Evolutionary conservation across 805 yeast species (phyloP).

Genomic region (Sporopachydermia lactativora): DNA sequence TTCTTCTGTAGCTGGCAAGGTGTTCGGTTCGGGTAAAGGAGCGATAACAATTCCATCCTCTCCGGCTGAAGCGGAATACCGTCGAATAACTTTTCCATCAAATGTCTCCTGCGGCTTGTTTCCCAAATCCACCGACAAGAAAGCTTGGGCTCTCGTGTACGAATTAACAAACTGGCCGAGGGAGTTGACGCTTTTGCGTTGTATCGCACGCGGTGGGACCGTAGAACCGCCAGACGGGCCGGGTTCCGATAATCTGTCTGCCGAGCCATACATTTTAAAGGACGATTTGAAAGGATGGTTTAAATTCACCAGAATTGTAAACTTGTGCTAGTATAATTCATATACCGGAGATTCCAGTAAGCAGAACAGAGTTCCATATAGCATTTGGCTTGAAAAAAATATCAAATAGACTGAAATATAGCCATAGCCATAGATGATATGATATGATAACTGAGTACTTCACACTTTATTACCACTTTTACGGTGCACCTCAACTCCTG

Average conservation of each 20-base stretch:
- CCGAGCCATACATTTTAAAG: not conserved
- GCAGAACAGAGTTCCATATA: too few species aligned
- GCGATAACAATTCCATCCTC: slow-evolving; percentile 24
- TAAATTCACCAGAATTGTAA: too few species aligned
- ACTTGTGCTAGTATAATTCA: too few species aligned
- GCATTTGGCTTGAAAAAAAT: too few species aligned
- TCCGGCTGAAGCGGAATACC: slow-evolving; percentile 22
- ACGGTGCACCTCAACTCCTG: too few species aligned
- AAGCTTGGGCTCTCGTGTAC: slow-evolving; percentile 64
- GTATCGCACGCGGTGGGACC: not conserved
- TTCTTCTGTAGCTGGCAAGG: not conserved
- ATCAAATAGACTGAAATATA: too few species aligned
- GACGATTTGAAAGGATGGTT: too few species aligned
- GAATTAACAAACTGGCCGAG: slow-evolving; percentile 71
- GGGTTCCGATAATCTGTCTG: not conserved
- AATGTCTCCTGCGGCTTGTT: slow-evolving; percentile 9
- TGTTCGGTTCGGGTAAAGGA: not conserved
- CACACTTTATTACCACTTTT: too few species aligned
- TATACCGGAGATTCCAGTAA: too few species aligned
- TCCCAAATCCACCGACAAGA: slow-evolving; percentile 39
- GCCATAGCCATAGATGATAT: too few species aligned
- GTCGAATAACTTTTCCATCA: slow-evolving; percentile 8
- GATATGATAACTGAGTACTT: too few species aligned
- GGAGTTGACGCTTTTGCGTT: slow-evolving; percentile 42
- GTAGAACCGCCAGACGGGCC: not conserved